These are phyloP conservation scores for Cryphonectria nitschkei DNA, from an alignment of 2,329 filamentous ascomycete species.

Conservation along the genomic window DNA sequence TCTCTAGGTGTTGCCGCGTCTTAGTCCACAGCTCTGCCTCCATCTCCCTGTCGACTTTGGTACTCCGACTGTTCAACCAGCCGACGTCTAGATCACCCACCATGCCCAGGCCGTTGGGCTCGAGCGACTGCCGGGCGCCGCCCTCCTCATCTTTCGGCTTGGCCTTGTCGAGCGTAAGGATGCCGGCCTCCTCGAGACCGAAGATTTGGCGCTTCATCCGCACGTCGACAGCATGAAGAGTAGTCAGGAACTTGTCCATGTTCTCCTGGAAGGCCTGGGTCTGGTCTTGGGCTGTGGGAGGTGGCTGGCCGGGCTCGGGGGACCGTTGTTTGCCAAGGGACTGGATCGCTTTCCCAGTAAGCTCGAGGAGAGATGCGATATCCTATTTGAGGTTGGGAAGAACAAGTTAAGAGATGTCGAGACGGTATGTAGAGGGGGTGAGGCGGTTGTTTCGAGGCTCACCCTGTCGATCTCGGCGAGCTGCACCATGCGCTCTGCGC, in stretches of 20 bases:
- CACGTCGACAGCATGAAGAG: constrained; percentile 75
- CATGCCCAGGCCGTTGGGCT: constrained; percentile 59
- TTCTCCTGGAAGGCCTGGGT: constrained; percentile 61
- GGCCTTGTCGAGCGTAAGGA: constrained; percentile 56
- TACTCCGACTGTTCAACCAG: constrained; percentile 84
- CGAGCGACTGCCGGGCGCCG: constrained; percentile 41
- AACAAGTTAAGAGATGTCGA: constrained; percentile 30
- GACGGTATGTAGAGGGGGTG: neutral
- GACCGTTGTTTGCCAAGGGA: constrained; percentile 56
- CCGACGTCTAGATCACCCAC: constrained; percentile 76
- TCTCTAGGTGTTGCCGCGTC: constrained; percentile 58
- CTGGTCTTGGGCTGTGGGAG: constrained; percentile 49
- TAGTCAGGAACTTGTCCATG: constrained; percentile 70
- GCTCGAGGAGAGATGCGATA: constrained; percentile 49
- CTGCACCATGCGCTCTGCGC: constrained; percentile 78
- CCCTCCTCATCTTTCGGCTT: constrained; percentile 32
- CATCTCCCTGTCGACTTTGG: constrained; percentile 80
- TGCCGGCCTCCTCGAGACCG: constrained; percentile 79
- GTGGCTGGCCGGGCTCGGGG: constrained; percentile 35
- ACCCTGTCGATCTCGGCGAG: constrained; percentile 78
- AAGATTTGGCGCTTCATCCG: constrained; percentile 75
- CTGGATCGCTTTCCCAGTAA: constrained; percentile 63
- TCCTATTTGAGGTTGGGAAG: constrained; percentile 49
- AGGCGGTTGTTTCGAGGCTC: constrained; percentile 17
- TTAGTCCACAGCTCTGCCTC: constrained; percentile 78